These are phyloP conservation scores for Chrysoporthe cubensis DNA, from an alignment of 2,329 filamentous ascomycete species.

Conservation along the genomic window DNA sequence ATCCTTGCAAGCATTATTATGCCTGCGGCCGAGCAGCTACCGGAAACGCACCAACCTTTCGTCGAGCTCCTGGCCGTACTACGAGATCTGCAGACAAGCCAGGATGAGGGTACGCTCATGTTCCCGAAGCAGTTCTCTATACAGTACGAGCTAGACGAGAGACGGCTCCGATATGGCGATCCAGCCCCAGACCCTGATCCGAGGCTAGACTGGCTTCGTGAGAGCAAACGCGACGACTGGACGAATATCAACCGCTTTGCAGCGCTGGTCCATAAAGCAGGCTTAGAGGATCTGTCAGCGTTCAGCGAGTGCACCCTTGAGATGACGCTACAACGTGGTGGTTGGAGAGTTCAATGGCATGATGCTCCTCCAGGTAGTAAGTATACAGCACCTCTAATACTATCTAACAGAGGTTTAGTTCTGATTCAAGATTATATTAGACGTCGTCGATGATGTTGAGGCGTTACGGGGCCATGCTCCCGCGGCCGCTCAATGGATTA, in stretches of 20 bases:
- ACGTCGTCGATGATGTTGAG: background rate
- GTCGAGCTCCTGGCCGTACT: background rate
- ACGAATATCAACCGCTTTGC: background rate
- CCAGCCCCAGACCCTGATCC: background rate
- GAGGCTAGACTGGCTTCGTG: background rate
- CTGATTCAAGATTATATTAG: background rate
- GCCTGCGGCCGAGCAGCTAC: background rate
- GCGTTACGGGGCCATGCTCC: background rate
- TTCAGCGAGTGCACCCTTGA: background rate
- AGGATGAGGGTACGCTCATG: background rate
- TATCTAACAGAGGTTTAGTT: background rate
- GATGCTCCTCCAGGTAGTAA: background rate
- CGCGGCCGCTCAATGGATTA: background rate
- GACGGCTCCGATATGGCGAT: background rate
- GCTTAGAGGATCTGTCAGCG: background rate
- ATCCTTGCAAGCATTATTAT: background rate
- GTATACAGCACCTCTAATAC: background rate
- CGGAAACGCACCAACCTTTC: background rate
- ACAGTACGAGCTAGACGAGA: background rate
- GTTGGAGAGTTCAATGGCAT: background rate
- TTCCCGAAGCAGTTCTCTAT: background rate
- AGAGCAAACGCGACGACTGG: background rate
- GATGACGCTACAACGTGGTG: background rate
- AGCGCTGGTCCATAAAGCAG: background rate
- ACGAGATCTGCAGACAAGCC: background rate